Evolutionary conservation across 1,284 basidiomycete genomes (phyloP).

Genomic region (Pseudozyma sp.): DNA sequence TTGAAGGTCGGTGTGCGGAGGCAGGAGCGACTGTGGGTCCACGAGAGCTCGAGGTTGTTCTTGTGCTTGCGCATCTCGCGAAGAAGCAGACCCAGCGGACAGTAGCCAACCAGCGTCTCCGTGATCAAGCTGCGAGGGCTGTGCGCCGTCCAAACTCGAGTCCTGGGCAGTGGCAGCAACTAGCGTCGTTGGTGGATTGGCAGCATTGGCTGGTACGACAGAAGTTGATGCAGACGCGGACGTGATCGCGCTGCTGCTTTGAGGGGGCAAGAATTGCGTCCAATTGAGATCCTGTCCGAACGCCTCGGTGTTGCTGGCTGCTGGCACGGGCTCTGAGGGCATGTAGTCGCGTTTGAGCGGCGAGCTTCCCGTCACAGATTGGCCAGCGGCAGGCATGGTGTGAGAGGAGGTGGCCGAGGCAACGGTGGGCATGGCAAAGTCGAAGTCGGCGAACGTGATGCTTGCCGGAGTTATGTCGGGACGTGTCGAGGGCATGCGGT

Average conservation of each 20-base stretch:
- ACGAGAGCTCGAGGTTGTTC: too few relatives aligned
- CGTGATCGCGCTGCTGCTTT: constrained; percentile 8
- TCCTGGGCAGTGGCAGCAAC: background rate
- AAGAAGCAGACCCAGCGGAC: constrained; percentile 1
- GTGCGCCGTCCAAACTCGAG: background rate
- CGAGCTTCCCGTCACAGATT: constrained; percentile 16
- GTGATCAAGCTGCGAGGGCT: background rate
- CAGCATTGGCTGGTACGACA: background rate
- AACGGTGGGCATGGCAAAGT: constrained; percentile 31
- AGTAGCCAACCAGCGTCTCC: constrained; percentile 12
- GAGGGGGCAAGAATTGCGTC: constrained; percentile 31
- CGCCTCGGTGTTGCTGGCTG: constrained; percentile 2
- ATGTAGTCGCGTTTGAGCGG: constrained; percentile 20
- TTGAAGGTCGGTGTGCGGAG: constrained; percentile 14
- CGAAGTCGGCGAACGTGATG: constrained; percentile 31
- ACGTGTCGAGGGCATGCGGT: constrained; percentile 12
- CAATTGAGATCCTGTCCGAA: constrained; percentile 34
- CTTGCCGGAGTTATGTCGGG: constrained; percentile 35
- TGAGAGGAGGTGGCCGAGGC: constrained; percentile 22
- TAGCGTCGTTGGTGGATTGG: background rate
- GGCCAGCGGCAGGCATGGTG: constrained; percentile 9
- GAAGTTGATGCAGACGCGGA: constrained; percentile 2
- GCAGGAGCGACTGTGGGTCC: constrained; percentile 11
- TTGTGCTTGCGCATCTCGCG: too few relatives aligned
- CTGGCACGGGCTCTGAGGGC: constrained; percentile 3